These are phyloP conservation scores for Samsoniella hepiali DNA, from an alignment of 2,329 filamentous ascomycete genomes.

Conservation along the genomic window DNA sequence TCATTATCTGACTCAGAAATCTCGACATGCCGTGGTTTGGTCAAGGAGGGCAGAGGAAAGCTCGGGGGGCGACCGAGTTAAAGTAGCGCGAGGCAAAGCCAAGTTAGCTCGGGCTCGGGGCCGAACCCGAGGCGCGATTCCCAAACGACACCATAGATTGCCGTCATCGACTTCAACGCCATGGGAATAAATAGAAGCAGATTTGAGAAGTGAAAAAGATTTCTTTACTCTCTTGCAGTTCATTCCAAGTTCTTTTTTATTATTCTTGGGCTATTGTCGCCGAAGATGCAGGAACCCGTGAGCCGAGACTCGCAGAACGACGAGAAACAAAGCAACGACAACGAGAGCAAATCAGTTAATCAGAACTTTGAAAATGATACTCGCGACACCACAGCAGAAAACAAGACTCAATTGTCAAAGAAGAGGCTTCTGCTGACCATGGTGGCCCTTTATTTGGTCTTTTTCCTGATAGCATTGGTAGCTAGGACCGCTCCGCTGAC, in stretches of 20 bases:
- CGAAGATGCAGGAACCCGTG: too few species aligned
- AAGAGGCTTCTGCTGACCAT: background rate
- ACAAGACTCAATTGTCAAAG: background rate
- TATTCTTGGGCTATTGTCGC: too few species aligned
- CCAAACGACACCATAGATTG: too few species aligned
- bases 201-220: too few species aligned
- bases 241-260: too few species aligned
- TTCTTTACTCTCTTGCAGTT: too few species aligned
- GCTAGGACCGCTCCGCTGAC: background rate
- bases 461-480: background rate
- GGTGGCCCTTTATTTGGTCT: background rate
- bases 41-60: background rate
- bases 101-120: background rate
- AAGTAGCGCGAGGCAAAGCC: background rate
- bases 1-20: background rate
- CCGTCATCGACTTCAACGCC: background rate
- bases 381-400: background rate
- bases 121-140: background rate
- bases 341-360: background rate
- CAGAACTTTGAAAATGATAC: background rate
- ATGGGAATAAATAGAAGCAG: background rate
- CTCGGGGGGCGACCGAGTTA: background rate
- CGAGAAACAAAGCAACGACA: too few species aligned
- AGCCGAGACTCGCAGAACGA: too few species aligned
- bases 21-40: background rate